Evolutionary conservation across 2,329 filamentous ascomycete species (phyloP), one percentile per base, ranked within the genome.

Genomic region (Penicillium brasilianum): DNA sequence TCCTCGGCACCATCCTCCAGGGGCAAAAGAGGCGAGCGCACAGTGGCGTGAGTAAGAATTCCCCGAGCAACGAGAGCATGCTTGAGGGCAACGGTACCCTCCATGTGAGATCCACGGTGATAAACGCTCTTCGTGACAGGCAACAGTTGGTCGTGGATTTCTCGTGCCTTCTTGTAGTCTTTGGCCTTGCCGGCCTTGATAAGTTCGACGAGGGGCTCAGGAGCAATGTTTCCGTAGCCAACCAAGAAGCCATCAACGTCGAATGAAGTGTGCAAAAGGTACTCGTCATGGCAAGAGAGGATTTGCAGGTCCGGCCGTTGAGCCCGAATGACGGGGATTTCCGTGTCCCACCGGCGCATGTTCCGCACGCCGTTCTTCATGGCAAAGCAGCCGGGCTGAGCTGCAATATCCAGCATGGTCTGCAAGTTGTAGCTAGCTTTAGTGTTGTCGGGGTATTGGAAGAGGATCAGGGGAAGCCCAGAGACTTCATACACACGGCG

Each of bases 331-430:
- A 84, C 76, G 16, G 82, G 83, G 61, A 85, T 85, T 69, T 85
- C 83, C 0, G 81, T 83, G 55, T 85, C 83, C 83, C 83, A 85
- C 18, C 83, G 80, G n/a, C 81, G 78, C 83, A 85, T 84, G 70
- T 85, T 84, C 56, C 83, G 79, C 10, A 85, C 83, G 20, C 83
- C 83, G 62, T 84, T 85, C 77, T 85, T 85, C 82, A 85, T 85
- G 16, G 83, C 83, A 49, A 85, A 83, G 6, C 83, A 81, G 30
- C 83, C 82, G 1, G 82, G 83, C 36, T 77, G 81, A 8, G 82
- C 83, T 2, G 82, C 76, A 56, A 84, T 84, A 54, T 85, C 82
- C 2, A 85, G 78, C 64, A 84, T 78, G 0, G 82, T 85, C 63
- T 84, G 76, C 22, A 85, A 74, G 63, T 71, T 82, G 68, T 84